A percentile compares a stretch with the other conserved stretches of the same genome.
Conservation (phyloP, 495 filamentous ascomycete genomes). For the Aspergillus olivimuriae region DNA sequence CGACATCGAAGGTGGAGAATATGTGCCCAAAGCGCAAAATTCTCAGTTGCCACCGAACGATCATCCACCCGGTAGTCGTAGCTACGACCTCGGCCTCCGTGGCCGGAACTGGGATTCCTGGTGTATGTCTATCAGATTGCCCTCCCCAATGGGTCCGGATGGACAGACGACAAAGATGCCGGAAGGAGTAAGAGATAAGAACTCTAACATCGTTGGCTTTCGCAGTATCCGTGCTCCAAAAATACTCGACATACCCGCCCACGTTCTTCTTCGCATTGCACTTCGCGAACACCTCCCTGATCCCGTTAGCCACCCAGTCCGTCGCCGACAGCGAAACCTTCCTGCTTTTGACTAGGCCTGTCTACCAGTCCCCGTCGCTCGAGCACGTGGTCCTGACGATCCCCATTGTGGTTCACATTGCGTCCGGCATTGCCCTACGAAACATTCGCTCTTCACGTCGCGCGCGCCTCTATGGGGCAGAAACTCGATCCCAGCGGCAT, state of each 20-base stretch:
- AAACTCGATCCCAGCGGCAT: slow-evolving; percentile 33
- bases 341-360: slow-evolving; percentile 55
- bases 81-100: slow-evolving; percentile 48
- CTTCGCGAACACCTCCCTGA: slow-evolving; percentile 70
- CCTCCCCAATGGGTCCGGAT: neutral
- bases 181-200: no score
- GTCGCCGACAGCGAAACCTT: slow-evolving; percentile 48
- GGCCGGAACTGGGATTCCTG: slow-evolving; percentile 55
- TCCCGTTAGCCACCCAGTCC: slow-evolving; percentile 57
- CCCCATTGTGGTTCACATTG: slow-evolving; percentile 44
- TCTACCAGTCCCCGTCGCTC: slow-evolving; percentile 69
- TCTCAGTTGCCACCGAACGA: no score
- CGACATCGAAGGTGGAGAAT: slow-evolving; percentile 48
- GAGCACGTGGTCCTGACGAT: slow-evolving; percentile 42
- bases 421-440: slow-evolving; percentile 68
- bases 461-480: slow-evolving; percentile 62
- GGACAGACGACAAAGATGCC: no score
- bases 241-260: slow-evolving; percentile 84
- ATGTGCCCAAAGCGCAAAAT: slow-evolving; percentile 38
- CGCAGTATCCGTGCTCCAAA: slow-evolving; percentile 71
- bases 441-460: slow-evolving; percentile 63
- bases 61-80: no score
- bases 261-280: slow-evolving; percentile 71
- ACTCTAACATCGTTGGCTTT: no score
- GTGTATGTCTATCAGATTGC: slow-evolving; percentile 34